Conservation (phyloP, 78 protist species). For the Mastigamoeba balamuthi region DNA sequence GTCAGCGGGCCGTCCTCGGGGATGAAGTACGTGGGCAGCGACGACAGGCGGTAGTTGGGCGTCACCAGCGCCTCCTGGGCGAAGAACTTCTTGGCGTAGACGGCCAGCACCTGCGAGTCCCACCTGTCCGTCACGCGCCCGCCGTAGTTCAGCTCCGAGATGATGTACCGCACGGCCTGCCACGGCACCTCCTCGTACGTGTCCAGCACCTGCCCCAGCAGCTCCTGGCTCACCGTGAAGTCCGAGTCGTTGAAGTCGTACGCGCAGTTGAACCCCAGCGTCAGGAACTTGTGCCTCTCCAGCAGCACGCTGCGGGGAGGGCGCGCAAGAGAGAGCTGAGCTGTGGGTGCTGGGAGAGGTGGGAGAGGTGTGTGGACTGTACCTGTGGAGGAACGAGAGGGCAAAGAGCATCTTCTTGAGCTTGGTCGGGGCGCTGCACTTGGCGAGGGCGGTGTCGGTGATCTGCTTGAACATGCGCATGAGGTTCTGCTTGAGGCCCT, state of each 20-base stretch:
- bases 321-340: no score
- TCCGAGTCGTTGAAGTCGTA: conserved; percentile 79
- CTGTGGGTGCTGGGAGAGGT: no score
- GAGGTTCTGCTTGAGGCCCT: conserved; percentile 67
- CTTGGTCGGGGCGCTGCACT: conserved; percentile 3
- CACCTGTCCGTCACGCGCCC: conserved; percentile 85
- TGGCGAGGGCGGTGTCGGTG: conserved; percentile 19
- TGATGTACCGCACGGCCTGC: conserved; percentile 63
- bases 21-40: conserved; percentile 31
- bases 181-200: conserved; percentile 55
- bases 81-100: conserved; percentile 57
- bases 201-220: conserved; percentile 37
- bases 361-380: no score
- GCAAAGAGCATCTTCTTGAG: conserved; percentile 63
- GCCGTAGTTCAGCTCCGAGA: conserved; percentile 82
- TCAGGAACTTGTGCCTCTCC: conserved; percentile 76
- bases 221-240: conserved; percentile 49
- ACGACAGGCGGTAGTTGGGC: conserved; percentile 34
- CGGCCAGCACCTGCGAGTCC: conserved; percentile 66
- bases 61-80: neutral
- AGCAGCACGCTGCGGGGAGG: conserved; percentile 56
- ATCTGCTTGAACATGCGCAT: conserved; percentile 36
- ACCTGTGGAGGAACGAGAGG: conserved; percentile 73
- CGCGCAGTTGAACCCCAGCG: conserved; percentile 39
- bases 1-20: conserved; percentile 56